phyloP scores from a whole-genome alignment of 2,329 filamentous ascomycete genomes.

The Cercospora janseana region DNA sequence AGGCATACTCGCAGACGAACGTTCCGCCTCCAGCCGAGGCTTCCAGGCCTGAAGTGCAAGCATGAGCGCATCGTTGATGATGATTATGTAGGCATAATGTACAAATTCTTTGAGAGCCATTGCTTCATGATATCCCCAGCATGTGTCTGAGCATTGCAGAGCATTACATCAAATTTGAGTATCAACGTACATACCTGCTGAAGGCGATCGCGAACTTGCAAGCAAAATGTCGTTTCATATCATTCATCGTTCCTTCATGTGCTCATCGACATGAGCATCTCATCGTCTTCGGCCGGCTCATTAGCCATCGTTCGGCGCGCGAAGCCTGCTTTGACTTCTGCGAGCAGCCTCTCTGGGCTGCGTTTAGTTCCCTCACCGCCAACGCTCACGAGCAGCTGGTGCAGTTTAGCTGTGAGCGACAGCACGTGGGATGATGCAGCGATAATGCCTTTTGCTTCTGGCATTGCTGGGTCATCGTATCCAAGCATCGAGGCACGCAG shows the following conservation, averaged over 20 bases:
- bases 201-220: slow-evolving; percentile 4
- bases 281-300: slow-evolving; percentile 9
- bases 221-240: slow-evolving; percentile 8
- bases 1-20: not conserved
- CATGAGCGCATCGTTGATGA: not conserved
- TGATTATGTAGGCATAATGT: slow-evolving; percentile 1
- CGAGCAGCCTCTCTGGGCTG: slow-evolving; percentile 6
- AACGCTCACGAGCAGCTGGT: slow-evolving; percentile 17
- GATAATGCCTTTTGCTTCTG: slow-evolving; percentile 15
- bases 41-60: slow-evolving; percentile 1
- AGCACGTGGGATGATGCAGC: slow-evolving; percentile 13
- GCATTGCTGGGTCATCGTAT: slow-evolving; percentile 31
- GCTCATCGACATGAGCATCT: slow-evolving; percentile 16
- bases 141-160: not conserved
- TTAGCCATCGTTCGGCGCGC: not conserved
- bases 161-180: slow-evolving; percentile 8
- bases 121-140: not conserved
- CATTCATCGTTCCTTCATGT: not conserved
- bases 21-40: not conserved
- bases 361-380: slow-evolving; percentile 10
- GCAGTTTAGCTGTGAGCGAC: slow-evolving; percentile 18
- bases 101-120: not conserved
- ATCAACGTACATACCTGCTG: not conserved
- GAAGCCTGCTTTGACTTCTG: slow-evolving; percentile 21
- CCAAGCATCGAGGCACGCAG: slow-evolving; percentile 23